Base-by-base conservation (phyloP, 2,329 filamentous ascomycete species). In the Pseudocercospora eumusae region DNA sequence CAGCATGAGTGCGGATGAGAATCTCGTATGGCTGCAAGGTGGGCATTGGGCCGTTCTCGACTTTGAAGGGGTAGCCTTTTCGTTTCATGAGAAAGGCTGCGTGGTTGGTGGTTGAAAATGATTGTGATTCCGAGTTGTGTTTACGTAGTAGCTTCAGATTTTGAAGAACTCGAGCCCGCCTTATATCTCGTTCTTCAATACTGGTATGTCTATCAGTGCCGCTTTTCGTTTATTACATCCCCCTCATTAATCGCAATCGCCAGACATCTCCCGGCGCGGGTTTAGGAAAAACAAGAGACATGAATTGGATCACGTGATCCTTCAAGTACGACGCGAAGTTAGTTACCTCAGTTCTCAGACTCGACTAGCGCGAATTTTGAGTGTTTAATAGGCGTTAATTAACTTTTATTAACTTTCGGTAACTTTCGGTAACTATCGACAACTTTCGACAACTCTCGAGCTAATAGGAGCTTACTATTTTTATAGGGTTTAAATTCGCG, bases 1-100 rank as follows among this genome's bases (percentile, higher is more conserved):
- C 66, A n/a, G 75, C 76, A 23, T 63, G 60, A 42, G 73, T 74
- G 44, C 71, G 68, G 58, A 79, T 71, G n/a, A 77, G 63, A 31
- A 79, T 66, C 56, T 77, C 70, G 62, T 74, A 64, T 1, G 65
- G 27, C 11, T 57, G 63, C 1, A 66, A 66, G 23, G 27, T 33
- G 8, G 68, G 67, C 20, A 67, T 64, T 5, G 68, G 69, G 1
- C 70, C 70, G 23, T 56, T 21, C 28, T 53, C 45, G 56, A 72
- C 49, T 11, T 64, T 54, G 44, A 72, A 62, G 28, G 68, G 68
- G 11, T 59, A 47, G 31, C 49, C 49, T 53, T 67, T 61, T 25
- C 62, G 61, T 10, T 45, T 18, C 25, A 60, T 58, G 4, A 71
- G 61, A 61, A 63, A 71, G 20, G 69, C 68, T 40, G 68, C 69